Base-by-base conservation (phyloP, 1,284 basidiomycete genomes). In the Ceratobasidium sp. region DNA sequence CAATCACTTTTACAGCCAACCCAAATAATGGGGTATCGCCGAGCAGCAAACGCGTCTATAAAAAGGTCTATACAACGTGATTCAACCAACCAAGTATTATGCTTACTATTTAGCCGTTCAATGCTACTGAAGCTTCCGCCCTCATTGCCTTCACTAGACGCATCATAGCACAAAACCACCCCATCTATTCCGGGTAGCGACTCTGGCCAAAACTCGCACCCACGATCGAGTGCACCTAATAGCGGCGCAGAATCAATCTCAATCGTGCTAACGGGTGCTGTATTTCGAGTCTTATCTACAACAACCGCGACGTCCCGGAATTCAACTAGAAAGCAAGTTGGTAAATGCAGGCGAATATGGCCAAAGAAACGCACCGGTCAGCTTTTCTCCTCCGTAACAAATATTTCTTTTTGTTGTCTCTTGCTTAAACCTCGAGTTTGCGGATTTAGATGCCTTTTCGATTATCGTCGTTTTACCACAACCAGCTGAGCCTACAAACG, bases 401-500 rank as follows among this genome's bases (percentile, higher is more conserved):
- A 71, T 58, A 26, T 30, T 70, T 45, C 8, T 70, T 50, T 36
- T 79, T 76, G 39, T 78, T 79, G 59, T 79, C 78, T 71, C 80
- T 9, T 46, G 45, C 52, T 74, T 64, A 79, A 45, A 81, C 77
- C 76, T 78, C 80, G 75, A 79, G 64, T 75, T 79, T 64, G 61
- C 77, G 14, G 83, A 83, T 74, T 86, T 87, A 61, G 91, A 82
- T 34, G 91, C 91, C 78, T 88, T 90, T 55, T 83, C 83, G 72
- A 93, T 88, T 60, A 89, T 84, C 2, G 85, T 84, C 0, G 89
- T 89, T 80, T 92, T 93, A 72, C 91, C 92, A 76, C 89, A 91
- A 32, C 87, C 86, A 65, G 84, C 79, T 8, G 85, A 83, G n/a
- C 91, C 91, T 39, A 92, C 83, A 34, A 93, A 87, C 45, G 86